These are phyloP conservation scores for Ogataea philodendri DNA, from an alignment of 805 yeast genomes.

Conservation along the genomic window DNA sequence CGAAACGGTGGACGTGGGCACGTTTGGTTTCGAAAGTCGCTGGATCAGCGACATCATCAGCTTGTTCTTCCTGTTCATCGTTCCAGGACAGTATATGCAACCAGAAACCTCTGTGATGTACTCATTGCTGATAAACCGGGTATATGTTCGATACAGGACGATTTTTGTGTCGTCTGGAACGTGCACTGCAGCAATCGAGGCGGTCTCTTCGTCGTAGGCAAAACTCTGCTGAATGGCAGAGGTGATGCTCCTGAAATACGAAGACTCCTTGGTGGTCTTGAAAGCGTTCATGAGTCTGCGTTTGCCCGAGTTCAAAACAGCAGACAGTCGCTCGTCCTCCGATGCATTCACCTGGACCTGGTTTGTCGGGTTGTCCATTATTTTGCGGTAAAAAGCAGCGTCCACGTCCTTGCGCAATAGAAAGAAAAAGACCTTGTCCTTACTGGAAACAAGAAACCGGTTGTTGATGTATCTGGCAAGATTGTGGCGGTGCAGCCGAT, in stretches of 20 bases:
- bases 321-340: conserved; percentile 23
- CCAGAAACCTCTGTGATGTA: conserved; percentile 69
- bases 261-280: conserved; percentile 46
- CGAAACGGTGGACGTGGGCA: conserved; percentile 29
- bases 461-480: conserved; percentile 16
- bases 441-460: conserved; percentile 18
- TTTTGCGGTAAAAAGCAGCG: conserved; percentile 15
- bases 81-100: conserved; percentile 66
- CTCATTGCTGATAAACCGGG: conserved; percentile 37
- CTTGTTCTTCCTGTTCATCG: conserved; percentile 66
- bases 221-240: conserved; percentile 36
- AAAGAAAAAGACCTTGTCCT: conserved; percentile 31
- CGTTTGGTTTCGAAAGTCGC: conserved; percentile 51
- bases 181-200: conserved; percentile 4
- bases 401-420: conserved; percentile 23
- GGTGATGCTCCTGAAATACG: conserved; percentile 47
- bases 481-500: conserved; percentile 1
- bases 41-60: conserved; percentile 66
- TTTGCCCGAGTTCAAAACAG: conserved; percentile 30
- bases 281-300: conserved; percentile 48
- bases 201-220: conserved; percentile 17
- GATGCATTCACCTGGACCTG: conserved; percentile 6
- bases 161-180: conserved; percentile 60
- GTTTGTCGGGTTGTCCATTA: conserved; percentile 15
- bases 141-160: conserved; percentile 58